Conservation (phyloP, 225 moss, liverwort and hornwort genomes). For the Bryoerythrophyllum caledonicum region DNA sequence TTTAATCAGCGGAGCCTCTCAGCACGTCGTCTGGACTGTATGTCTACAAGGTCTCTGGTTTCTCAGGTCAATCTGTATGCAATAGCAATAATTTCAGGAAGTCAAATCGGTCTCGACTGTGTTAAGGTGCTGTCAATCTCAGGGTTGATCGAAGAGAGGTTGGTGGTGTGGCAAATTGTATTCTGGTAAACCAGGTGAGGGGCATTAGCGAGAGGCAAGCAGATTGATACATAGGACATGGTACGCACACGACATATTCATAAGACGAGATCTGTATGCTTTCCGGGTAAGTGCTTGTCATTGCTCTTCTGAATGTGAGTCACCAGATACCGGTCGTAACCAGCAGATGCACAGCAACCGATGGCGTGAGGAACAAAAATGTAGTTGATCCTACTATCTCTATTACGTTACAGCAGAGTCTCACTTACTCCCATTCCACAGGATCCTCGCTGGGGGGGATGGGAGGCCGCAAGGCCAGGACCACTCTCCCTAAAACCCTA, state of each 20-base stretch:
- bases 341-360: too few species aligned
- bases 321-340: neutral
- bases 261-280: neutral
- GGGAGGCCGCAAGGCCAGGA: conserved; percentile 77
- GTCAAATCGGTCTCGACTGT: neutral
- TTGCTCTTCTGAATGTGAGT: neutral
- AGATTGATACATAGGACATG: neutral
- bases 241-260: neutral
- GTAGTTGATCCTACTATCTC: neutral
- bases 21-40: conserved; percentile 8
- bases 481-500: conserved; percentile 67
- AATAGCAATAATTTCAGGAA: neutral
- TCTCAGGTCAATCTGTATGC: neutral
- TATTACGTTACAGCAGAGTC: neutral
- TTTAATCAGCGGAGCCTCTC: conserved; percentile 5
- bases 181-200: conserved; percentile 90
- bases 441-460: conserved; percentile 30
- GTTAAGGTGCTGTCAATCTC: conserved; percentile 44
- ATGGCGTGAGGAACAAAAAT: neutral
- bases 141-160: conserved; percentile 64
- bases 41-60: neutral
- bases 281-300: neutral
- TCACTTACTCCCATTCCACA: conserved; percentile 56
- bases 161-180: conserved; percentile 73
- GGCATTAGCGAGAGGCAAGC: neutral